Percentiles rank a stretch among this genome's conserved stretches.
phyloP scores from a whole-genome alignment of 176 grass and related monocot species.

The Themeda triandra region DNA sequence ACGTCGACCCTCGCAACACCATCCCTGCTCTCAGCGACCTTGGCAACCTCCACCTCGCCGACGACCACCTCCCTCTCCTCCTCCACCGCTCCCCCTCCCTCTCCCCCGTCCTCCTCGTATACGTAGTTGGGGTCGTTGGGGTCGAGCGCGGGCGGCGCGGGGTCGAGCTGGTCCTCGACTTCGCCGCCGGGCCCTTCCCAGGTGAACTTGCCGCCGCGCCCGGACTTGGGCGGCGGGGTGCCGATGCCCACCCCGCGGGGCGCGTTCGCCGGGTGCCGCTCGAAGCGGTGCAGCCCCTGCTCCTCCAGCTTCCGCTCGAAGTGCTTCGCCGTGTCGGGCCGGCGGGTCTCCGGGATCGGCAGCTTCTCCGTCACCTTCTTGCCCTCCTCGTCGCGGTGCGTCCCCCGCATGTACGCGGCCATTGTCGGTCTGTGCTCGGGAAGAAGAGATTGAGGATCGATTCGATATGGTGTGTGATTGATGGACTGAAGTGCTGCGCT shows the following conservation, averaged over 20 bases:
- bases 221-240: slow-evolving; percentile 59
- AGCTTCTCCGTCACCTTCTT: slow-evolving; percentile 50
- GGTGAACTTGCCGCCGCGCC: slow-evolving; percentile 82
- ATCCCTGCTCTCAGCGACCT: slow-evolving; percentile 48
- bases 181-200: slow-evolving; percentile 69
- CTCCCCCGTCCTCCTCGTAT: slow-evolving; percentile 23
- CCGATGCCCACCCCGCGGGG: slow-evolving; percentile 58
- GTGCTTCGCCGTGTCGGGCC: slow-evolving; percentile 47
- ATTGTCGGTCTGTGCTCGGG: background rate
- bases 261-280: slow-evolving; percentile 68
- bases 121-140: slow-evolving; percentile 83
- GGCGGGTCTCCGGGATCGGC: slow-evolving; percentile 42
- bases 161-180: slow-evolving; percentile 46
- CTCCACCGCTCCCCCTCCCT: too few relatives aligned
- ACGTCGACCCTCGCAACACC: slow-evolving; percentile 68
- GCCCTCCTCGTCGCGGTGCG: slow-evolving; percentile 68
- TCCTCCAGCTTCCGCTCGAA: slow-evolving; percentile 76
- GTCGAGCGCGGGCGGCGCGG: slow-evolving; percentile 57
- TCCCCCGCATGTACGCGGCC: slow-evolving; percentile 31
- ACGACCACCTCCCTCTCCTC: slow-evolving; percentile 38
- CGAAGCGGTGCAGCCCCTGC: slow-evolving; percentile 59
- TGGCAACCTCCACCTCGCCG: slow-evolving; percentile 69
- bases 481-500: background rate
- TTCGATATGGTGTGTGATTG: background rate
- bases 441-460: background rate